A percentile compares a stretch with the other conserved stretches of the same genome.
Conservation (phyloP, 2,329 filamentous ascomycete genomes). For the Penicillium glabrum region DNA sequence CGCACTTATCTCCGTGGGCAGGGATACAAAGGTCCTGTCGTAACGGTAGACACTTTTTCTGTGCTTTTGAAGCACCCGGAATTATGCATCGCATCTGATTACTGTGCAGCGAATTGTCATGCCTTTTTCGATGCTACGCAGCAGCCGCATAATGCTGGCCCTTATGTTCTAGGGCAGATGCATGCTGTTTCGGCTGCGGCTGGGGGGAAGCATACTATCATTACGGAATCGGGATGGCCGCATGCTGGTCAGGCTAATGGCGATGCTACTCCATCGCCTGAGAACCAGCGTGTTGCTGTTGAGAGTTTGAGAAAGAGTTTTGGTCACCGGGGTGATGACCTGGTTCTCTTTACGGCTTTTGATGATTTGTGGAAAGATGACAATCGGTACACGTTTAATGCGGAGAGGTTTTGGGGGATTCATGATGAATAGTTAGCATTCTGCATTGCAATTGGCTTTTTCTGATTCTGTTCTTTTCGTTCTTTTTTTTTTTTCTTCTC, state of each 20-base stretch:
- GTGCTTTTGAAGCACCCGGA: conserved; percentile 65
- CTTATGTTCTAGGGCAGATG: conserved; percentile 63
- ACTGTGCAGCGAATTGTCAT: conserved; percentile 79
- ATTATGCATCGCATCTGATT: conserved; percentile 72
- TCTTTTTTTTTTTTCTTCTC: background rate
- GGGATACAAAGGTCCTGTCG: conserved; percentile 72
- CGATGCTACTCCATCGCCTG: conserved; percentile 64
- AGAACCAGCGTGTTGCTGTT: conserved; percentile 67
- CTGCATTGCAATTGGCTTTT: background rate
- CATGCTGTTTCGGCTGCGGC: conserved; percentile 45
- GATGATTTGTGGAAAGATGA: conserved; percentile 78
- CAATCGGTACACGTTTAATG: conserved; percentile 60
- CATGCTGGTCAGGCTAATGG: conserved; percentile 66
- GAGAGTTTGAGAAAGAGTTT: conserved; percentile 64
- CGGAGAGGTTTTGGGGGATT: conserved; percentile 78
- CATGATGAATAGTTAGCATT: conserved; percentile 4
- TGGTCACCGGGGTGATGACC: conserved; percentile 29
- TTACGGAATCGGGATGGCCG: conserved; percentile 87
- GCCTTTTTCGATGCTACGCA: conserved; percentile 75
- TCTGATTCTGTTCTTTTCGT: background rate
- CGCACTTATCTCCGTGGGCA: conserved; percentile 58
- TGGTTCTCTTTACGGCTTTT: conserved; percentile 77
- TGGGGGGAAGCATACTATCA: conserved; percentile 63
- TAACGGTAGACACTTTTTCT: conserved; percentile 76
- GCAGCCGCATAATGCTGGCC: conserved; percentile 61